A percentile compares a stretch with the other conserved stretches of the same genome.
Conservation (phyloP, 345 rosid species). For the Mercurialis annua region DNA sequence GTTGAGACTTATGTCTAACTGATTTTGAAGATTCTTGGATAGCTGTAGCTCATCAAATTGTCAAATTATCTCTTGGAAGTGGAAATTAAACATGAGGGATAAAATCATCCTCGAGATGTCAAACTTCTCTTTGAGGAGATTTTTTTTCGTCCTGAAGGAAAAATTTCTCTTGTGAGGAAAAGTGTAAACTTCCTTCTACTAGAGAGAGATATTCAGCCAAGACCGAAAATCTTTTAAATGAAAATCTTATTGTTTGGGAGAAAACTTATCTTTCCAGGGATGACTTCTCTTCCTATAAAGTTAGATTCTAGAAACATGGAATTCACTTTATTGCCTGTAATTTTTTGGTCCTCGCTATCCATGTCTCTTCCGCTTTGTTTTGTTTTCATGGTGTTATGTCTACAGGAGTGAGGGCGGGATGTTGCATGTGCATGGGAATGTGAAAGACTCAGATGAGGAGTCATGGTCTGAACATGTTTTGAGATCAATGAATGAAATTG, state of each 20-base stretch:
- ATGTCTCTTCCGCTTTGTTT: constrained; percentile 9
- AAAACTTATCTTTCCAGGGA: too few species aligned
- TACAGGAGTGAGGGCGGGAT: constrained; percentile 81
- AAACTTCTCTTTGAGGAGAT: neutral
- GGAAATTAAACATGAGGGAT: neutral
- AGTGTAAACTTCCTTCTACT: too few species aligned
- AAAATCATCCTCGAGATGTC: neutral
- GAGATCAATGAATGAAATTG: constrained; percentile 51
- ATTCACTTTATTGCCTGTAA: neutral
- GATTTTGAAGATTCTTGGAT: neutral
- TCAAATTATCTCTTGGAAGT: neutral
- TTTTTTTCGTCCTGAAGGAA: too few species aligned
- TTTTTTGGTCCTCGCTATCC: neutral
- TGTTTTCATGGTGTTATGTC: constrained; percentile 14
- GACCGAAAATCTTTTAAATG: too few species aligned
- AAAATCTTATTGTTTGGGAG: too few species aligned
- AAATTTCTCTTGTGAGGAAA: too few species aligned
- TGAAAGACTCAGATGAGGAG: constrained; percentile 67
- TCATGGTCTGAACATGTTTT: constrained; percentile 54
- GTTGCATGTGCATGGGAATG: constrained; percentile 83
- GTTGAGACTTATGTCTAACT: neutral
- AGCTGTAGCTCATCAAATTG: neutral
- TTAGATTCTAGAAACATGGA: neutral
- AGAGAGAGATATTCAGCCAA: too few species aligned
- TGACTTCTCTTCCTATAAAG: too few species aligned